Evolutionary conservation across 352 stramenopile genomes (phyloP), one percentile per base, ranked within the genome.

Genomic region (Globisporangium barbulae): DNA sequence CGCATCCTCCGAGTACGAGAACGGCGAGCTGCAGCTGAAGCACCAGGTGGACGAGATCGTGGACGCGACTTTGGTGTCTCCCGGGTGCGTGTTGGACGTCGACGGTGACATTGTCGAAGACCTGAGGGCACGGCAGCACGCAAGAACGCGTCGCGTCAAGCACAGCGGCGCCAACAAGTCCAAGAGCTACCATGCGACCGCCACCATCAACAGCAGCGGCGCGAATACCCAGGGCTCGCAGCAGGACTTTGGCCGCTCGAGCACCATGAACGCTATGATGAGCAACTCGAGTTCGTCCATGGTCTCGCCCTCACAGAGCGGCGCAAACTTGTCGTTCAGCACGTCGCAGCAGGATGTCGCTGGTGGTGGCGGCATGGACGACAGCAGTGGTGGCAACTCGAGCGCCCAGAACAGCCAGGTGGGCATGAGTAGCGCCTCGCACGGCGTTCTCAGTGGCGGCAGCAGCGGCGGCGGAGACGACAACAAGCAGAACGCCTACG

Each of bases 21-120:
- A 71, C 17, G 75, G 71, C 0, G 84, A 93, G n/a, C 62, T 69
- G 17, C 69, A 89, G 39, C 73, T 93, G 0, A 82, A 89, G 66
- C 72, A 81, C 44, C 78, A 93, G 68, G 78, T 94, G 3, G 70
- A 89, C n/a, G 84, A 94, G 57, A 92, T 96, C 21, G 79, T 94
- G 4, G 80, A 78, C 0, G 85, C 81, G 0, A 90, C 77, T 2
- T 69, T 93, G 25, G 79, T 81, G 0, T 91, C 85, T n/a, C 80
- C 85, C 1, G 89, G 87, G 0, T 96, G 85, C 54, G 63, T 96
- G 0, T 64, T 96, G 3, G 85, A 94, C 37, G 74, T 93, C 10
- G 85, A 91, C 45, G 85, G 85, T 0, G 85, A 93, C 55, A 89
- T 93, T 25, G 72, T 93, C 25, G 75, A 82, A n/a, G 85, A 91